Percentiles rank a stretch among this genome's conserved stretches.
Evolutionary conservation across 805 yeast species (phyloP).

Genomic region (Cyberlindnera maritima): DNA sequence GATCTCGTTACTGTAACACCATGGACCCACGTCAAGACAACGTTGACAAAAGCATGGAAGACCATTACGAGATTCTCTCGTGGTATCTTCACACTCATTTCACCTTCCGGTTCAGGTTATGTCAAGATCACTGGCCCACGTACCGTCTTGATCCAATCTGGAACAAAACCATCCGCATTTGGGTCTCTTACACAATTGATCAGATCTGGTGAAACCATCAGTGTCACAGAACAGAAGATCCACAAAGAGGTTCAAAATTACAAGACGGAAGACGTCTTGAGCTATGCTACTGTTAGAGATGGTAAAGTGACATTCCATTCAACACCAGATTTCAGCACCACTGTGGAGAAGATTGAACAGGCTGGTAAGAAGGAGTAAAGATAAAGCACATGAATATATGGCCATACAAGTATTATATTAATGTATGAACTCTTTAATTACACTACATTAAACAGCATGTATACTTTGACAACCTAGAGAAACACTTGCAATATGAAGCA

Average conservation of each 20-base stretch:
- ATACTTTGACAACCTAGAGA: no score
- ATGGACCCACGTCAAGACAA: neutral
- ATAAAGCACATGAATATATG: no score
- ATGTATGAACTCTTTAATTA: no score
- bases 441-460: no score
- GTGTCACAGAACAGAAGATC: constrained; percentile 12
- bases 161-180: constrained; percentile 2
- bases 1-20: neutral
- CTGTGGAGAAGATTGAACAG: constrained; percentile 33
- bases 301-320: constrained; percentile 44
- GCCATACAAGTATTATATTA: no score
- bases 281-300: constrained; percentile 42
- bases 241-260: constrained; percentile 4
- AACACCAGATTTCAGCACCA: constrained; percentile 39
- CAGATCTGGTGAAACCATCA: constrained; percentile 7
- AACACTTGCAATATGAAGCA: no score
- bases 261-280: constrained; percentile 43
- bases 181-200: neutral
- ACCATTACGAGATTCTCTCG: neutral
- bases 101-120: constrained; percentile 25
- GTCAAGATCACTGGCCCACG: constrained; percentile 53
- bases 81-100: neutral
- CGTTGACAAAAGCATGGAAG: neutral
- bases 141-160: constrained; percentile 23
- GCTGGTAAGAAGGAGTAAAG: constrained; percentile 1